A percentile compares a stretch with the other conserved stretches of the same genome.
Evolutionary conservation across 1,284 basidiomycete species (phyloP).

Genomic region (Puccinia novopanici): DNA sequence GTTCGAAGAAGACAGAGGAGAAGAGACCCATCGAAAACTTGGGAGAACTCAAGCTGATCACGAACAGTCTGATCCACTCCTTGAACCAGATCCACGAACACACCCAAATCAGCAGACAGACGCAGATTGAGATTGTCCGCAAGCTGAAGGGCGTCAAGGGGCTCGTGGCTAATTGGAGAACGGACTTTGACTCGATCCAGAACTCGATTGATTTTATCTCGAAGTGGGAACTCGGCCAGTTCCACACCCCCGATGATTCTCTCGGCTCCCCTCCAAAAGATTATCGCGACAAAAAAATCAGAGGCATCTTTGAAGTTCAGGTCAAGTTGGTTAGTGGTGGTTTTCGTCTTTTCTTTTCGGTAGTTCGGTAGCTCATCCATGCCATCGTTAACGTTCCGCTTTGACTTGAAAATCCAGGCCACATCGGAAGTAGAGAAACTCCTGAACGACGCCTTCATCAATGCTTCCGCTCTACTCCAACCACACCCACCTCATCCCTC

Average conservation of each 20-base stretch:
- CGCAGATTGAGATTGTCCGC: conserved; percentile 43
- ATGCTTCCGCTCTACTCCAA: conserved; percentile 29
- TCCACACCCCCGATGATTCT: neutral
- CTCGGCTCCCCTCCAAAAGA: neutral
- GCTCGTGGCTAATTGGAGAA: conserved; percentile 40
- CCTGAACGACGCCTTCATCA: conserved; percentile 33
- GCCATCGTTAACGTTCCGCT: no score
- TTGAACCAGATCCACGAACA: conserved; percentile 48
- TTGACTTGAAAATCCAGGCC: conserved; percentile 27
- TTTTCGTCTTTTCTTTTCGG: neutral
- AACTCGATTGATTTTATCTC: conserved; percentile 39
- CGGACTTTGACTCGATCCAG: conserved; percentile 41
- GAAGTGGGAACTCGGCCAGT: conserved; percentile 32
- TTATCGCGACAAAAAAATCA: conserved; percentile 2
- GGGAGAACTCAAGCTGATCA: conserved; percentile 40
- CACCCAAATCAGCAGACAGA: conserved; percentile 47
- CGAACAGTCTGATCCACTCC: conserved; percentile 41
- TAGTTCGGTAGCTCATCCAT: neutral
- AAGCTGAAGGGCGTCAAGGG: conserved; percentile 45
- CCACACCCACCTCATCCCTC: neutral
- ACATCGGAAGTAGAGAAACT: conserved; percentile 45
- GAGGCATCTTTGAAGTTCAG: conserved; percentile 41
- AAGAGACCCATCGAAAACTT: conserved; percentile 24
- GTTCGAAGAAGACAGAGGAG: neutral
- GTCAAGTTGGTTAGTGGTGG: conserved; percentile 44